Evolutionary conservation across 2,329 filamentous ascomycete genomes (phyloP), one percentile per base, ranked within the genome.

Genomic region (Dryadomyces quercus-mongolicae): DNA sequence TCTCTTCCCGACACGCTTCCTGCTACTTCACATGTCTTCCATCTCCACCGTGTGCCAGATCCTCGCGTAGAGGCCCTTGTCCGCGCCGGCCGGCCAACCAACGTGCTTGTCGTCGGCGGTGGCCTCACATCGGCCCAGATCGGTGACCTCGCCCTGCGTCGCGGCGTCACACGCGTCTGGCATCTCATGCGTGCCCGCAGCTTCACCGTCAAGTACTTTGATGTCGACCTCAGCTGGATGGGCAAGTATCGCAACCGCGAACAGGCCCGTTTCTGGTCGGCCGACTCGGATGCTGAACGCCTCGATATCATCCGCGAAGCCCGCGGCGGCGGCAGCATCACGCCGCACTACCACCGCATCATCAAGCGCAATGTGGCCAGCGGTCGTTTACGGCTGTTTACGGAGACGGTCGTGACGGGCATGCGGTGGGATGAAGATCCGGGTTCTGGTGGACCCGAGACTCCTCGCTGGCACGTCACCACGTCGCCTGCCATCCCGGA

Each of bases 161-260:
- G 74, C 22, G 84, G 85, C 0, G 81, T 88, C 0, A 75, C 71
- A 1, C 85, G 81, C 58, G 82, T 91, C 0, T 86, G 77, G 72
- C 78, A 86, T 52, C 63, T 92, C 25, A 82, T 90, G 77, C 76
- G 88, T 0, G 73, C 36, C 36, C 36, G 77, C 0, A 68, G 71
- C 0, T 61, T 52, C 20, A 70, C 72, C 60, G 75, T 88, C 51
- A 92, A 92, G 67, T 82, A 85, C 56, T 92, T 92, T 59, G 88
- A 92, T 61, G 76, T 92, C 22, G 80, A 83, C 55, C 73, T 92
- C 1, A 76, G 79, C 49, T 93, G 88, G 88, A 85, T 92, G 66
- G 85, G 84, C 10, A 92, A 92, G 64, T 92, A 86, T 66, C 82
- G 84, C 54, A 92, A 92, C 64, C 78, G 81, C 53, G 81, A 87